Evolutionary conservation across 2,329 filamentous ascomycete species (phyloP), one percentile per base, ranked within the genome.

Genomic region (Paraphoma sp.): DNA sequence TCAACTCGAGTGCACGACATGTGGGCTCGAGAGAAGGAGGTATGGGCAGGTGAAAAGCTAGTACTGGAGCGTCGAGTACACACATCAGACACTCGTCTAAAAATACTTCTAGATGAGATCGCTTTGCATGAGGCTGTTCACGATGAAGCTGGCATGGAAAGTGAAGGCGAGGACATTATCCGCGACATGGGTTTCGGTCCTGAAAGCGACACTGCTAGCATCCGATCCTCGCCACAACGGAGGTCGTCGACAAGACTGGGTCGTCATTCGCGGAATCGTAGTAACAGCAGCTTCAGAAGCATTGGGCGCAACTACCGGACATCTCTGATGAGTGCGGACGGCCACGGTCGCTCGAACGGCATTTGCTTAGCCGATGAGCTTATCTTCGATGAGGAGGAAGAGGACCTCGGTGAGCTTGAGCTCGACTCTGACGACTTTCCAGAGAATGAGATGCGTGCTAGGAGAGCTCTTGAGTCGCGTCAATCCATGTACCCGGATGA

Each of bases 351-450:
- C 70, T 70, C 80, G 4, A 87, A 87, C 65, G 90, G 89, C 1
- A 78, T 92, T 56, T 96, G 90, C 60, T 82, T 99, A 41, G 95
- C 95, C 0, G 93, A 98, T 67, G 95, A 99, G 78, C 84, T 99
- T 52, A 89, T 91, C 59, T 90, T 97, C 59, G 91, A 93, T 54
- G 90, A 91, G 58, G 91, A 94, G 53, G 91, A 93, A 31, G 80
- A 82, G 60, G 74, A 80, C 23, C 65, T 81, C 50, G 80, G 80
- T 43, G 79, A 80, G 4, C 61, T 78, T 45, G 79, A 90, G 60
- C 89, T 90, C 36, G 88, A 93, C 60, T 84, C 89, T 44, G 89
- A 92, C 48, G 88, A 88, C 50, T 78, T 72, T 46, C 68, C 76
- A 3, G 78, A 81, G 33, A 72, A 79, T 51, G 73, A 80, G 51